Conservation (phyloP, 2,329 filamentous ascomycete species). For the Verticillium tricorpus region DNA sequence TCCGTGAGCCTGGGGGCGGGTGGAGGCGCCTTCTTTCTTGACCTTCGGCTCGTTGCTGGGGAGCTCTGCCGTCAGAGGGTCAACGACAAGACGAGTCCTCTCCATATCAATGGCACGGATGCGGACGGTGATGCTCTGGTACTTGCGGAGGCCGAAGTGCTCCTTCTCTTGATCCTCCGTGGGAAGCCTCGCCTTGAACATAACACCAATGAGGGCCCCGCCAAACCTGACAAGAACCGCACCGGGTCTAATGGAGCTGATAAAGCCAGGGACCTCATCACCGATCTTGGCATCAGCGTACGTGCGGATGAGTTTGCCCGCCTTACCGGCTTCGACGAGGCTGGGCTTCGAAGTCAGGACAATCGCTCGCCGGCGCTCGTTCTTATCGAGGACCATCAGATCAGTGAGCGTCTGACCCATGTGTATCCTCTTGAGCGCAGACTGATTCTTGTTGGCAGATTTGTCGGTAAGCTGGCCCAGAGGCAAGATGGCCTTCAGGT, state of each 20-base stretch:
- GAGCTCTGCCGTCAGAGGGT: constrained; percentile 26
- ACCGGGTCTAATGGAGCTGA: constrained; percentile 76
- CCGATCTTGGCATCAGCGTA: constrained; percentile 71
- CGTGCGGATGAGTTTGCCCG: constrained; percentile 64
- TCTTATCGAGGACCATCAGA: constrained; percentile 82
- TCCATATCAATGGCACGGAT: constrained; percentile 69
- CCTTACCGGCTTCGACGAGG: constrained; percentile 69
- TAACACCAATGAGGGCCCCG: constrained; percentile 68
- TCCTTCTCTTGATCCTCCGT: constrained; percentile 63
- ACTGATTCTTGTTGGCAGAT: constrained; percentile 70
- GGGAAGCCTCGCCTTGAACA: constrained; percentile 74
- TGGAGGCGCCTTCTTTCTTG: constrained; percentile 53
- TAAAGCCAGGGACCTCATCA: constrained; percentile 68
- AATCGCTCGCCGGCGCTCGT: constrained; percentile 70
- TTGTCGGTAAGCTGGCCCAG: constrained; percentile 82
- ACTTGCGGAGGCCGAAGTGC: constrained; percentile 73
- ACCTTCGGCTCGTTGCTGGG: constrained; percentile 39
- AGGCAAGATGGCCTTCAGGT: constrained; percentile 73
- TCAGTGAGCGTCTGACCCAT: constrained; percentile 80
- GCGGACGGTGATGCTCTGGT: constrained; percentile 69
- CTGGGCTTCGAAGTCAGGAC: constrained; percentile 79
- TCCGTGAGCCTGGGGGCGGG: constrained; percentile 36
- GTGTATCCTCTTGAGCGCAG: constrained; percentile 73
- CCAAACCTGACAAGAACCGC: constrained; percentile 88
- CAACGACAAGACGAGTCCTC: constrained; percentile 61